These are phyloP conservation scores for Phoenix roebelenii DNA, from an alignment of 176 grass and related monocot genomes.

Conservation along the genomic window DNA sequence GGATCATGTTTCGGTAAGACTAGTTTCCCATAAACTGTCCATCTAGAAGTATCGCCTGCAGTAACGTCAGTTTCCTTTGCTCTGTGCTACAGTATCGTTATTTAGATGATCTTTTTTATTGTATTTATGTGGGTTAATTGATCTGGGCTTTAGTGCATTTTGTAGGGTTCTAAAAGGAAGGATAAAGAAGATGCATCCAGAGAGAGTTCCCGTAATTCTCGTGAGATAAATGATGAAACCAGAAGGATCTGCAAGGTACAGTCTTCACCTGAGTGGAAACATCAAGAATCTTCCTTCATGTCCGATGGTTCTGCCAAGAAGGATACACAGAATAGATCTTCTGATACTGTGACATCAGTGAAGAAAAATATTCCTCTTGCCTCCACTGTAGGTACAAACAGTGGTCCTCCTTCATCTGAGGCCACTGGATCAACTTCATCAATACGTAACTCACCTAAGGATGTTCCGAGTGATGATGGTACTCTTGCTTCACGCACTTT, in stretches of 20 bases:
- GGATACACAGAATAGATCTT: constrained; percentile 33
- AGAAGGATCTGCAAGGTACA: constrained; percentile 31
- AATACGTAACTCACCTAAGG: constrained; percentile 4
- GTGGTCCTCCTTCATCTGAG: constrained; percentile 31
- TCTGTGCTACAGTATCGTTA: too few species aligned
- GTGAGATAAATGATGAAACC: constrained; percentile 28
- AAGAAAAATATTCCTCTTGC: constrained; percentile 33
- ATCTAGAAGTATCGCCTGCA: too few species aligned
- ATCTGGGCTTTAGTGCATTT: constrained; percentile 18
- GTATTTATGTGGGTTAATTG: neutral
- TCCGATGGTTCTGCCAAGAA: constrained; percentile 38
- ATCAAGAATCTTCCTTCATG: constrained; percentile 26
- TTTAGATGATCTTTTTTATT: too few species aligned
- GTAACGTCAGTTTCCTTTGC: too few species aligned
- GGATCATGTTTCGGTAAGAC: constrained; percentile 54
- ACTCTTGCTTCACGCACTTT: constrained; percentile 27
- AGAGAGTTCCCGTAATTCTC: constrained; percentile 36
- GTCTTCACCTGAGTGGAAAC: constrained; percentile 32
- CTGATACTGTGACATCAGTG: constrained; percentile 33
- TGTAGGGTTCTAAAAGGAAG: constrained; percentile 82
- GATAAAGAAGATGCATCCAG: constrained; percentile 55
- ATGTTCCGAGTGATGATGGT: constrained; percentile 22
- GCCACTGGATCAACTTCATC: constrained; percentile 18
- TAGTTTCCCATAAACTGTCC: neutral
- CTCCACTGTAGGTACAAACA: constrained; percentile 4